Percentiles rank a stretch among this genome's conserved stretches.
These are phyloP conservation scores for Physcomitrellopsis africana DNA, from an alignment of 225 moss, liverwort and hornwort genomes.

Conservation along the genomic window DNA sequence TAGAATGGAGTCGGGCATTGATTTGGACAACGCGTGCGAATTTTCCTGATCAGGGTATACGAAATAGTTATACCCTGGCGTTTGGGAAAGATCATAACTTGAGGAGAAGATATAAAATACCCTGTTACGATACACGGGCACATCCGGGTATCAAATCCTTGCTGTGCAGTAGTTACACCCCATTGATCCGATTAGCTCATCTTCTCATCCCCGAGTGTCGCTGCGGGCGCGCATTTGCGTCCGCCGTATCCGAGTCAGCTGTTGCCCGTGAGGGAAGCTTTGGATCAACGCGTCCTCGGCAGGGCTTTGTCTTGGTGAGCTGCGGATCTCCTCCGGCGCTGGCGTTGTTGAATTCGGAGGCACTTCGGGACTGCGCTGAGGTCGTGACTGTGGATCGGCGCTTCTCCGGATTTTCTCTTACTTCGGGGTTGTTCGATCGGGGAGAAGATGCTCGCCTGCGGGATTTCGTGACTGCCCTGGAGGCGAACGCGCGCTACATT, in stretches of 20 bases:
- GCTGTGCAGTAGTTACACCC: too few species aligned
- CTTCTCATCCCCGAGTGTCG: not conserved
- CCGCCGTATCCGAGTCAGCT: not conserved
- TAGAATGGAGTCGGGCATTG: too few species aligned
- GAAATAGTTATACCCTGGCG: too few species aligned
- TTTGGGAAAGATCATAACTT: too few species aligned
- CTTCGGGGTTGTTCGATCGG: not conserved
- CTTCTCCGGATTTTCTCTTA: not conserved
- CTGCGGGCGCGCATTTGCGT: not conserved
- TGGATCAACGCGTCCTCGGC: not conserved
- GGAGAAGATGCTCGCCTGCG: slow-evolving; percentile 19
- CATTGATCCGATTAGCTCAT: too few species aligned
- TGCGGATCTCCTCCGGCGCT: not conserved
- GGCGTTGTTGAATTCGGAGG: not conserved
- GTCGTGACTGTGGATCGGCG: slow-evolving; percentile 13
- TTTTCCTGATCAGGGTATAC: too few species aligned
- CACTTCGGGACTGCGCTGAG: not conserved
- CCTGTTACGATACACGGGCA: too few species aligned
- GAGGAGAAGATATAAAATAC: too few species aligned
- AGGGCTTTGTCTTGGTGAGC: slow-evolving; percentile 6
- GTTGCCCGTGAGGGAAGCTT: not conserved
- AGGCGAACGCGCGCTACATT: slow-evolving; percentile 33
- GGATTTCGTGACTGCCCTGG: slow-evolving; percentile 4
- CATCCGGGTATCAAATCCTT: too few species aligned
- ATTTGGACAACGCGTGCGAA: too few species aligned